Evolutionary conservation across 2,329 filamentous ascomycete genomes (phyloP).

Genomic region (Tolypocladium cylindrosporum): DNA sequence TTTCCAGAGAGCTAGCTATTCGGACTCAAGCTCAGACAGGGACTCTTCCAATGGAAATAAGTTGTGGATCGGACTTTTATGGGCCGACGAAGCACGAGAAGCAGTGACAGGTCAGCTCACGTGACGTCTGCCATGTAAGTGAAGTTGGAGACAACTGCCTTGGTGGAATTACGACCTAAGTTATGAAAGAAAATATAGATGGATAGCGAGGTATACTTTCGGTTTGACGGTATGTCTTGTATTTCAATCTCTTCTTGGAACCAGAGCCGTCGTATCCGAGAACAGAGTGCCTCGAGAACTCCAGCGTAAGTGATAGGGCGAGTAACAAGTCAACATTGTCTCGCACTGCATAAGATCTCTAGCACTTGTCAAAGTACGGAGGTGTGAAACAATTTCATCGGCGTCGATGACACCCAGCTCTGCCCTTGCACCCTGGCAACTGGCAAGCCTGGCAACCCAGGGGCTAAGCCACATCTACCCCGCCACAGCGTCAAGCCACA

Average conservation of each 20-base stretch:
- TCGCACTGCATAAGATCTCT: neutral
- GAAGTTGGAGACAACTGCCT: neutral
- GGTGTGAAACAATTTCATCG: neutral
- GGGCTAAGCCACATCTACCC: neutral
- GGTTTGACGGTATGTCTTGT: neutral
- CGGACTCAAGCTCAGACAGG: no score
- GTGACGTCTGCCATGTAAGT: neutral
- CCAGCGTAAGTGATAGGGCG: neutral
- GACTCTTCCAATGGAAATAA: no score
- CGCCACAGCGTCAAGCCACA: neutral
- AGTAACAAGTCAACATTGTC: neutral
- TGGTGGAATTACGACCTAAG: no score
- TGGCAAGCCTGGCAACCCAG: neutral
- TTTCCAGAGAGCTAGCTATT: no score
- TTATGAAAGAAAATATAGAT: neutral
- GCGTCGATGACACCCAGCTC: neutral
- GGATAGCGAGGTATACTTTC: neutral
- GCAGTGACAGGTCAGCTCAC: neutral
- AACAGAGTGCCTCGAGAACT: no score
- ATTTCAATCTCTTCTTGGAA: no score
- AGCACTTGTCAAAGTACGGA: neutral
- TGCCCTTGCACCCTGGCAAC: no score
- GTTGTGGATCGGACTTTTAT: no score
- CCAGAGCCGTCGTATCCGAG: no score
- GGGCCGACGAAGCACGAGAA: neutral